Percentiles rank a stretch among this genome's conserved stretches.
Conservation (phyloP, 768 basidiomycete genomes). For the Chalciporus sphaerocephalus region DNA sequence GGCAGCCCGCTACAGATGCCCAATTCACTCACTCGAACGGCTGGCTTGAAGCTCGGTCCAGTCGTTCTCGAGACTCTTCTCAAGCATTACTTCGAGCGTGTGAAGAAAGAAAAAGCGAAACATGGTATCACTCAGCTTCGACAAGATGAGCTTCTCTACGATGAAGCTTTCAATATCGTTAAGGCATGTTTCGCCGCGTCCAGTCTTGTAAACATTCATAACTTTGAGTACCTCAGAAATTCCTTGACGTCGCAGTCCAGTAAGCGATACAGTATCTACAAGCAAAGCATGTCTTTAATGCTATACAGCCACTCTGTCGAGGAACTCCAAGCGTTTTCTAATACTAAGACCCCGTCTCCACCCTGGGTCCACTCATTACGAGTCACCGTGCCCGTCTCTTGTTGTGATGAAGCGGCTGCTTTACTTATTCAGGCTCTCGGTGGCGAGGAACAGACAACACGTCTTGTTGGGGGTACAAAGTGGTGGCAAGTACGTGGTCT, state of each 20-base stretch:
- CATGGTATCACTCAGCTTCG: conserved; percentile 46
- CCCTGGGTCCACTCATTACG: conserved; percentile 77
- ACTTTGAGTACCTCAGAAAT: conserved; percentile 44
- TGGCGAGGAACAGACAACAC: conserved; percentile 68
- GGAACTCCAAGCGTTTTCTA: conserved; percentile 74
- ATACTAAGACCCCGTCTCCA: conserved; percentile 78
- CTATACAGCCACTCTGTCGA: conserved; percentile 71
- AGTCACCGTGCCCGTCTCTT: conserved; percentile 66
- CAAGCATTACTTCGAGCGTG: conserved; percentile 76
- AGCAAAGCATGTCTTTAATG: neutral
- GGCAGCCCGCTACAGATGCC: conserved; percentile 26
- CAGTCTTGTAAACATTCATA: neutral
- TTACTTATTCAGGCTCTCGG: conserved; percentile 76
- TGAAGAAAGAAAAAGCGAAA: conserved; percentile 40
- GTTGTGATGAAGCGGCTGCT: conserved; percentile 70
- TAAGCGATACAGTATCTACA: conserved; percentile 33
- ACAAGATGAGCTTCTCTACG: conserved; percentile 76
- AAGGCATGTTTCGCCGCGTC: conserved; percentile 45
- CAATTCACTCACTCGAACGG: conserved; percentile 59
- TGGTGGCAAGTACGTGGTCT: conserved; percentile 97
- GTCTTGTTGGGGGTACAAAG: conserved; percentile 81
- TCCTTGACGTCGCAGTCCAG: conserved; percentile 68
- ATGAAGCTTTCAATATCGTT: conserved; percentile 71
- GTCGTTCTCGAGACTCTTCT: conserved; percentile 73
- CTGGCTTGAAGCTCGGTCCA: conserved; percentile 65